Conservation (phyloP, 2,329 filamentous ascomycete species). For the Tolypocladium album region DNA sequence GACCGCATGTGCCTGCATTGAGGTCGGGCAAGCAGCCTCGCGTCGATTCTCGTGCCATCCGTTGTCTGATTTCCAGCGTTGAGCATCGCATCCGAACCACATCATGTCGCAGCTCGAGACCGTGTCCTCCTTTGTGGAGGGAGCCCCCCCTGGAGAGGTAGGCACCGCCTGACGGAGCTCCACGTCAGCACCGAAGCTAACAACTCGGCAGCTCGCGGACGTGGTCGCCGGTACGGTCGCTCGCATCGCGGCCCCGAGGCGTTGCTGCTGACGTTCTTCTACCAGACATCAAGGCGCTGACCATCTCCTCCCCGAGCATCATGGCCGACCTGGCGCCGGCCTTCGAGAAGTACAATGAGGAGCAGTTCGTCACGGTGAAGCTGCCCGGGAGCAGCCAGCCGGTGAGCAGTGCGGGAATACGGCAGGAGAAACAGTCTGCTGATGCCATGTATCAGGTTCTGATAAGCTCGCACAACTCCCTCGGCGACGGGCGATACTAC, state of each 20-base stretch:
- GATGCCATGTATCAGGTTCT: constrained; percentile 47
- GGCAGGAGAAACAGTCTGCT: constrained; percentile 3
- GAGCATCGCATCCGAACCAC: not conserved
- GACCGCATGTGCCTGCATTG: not conserved
- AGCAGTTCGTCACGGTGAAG: constrained; percentile 82
- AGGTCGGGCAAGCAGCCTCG: not conserved
- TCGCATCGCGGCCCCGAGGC: not conserved
- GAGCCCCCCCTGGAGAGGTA: constrained; percentile 95
- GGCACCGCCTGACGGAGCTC: constrained; percentile 14
- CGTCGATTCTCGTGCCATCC: not conserved
- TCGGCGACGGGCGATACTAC: constrained; percentile 77
- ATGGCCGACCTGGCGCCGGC: constrained; percentile 67
- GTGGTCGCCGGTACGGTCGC: constrained; percentile 64
- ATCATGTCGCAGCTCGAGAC: constrained; percentile 28
- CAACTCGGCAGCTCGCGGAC: constrained; percentile 58
- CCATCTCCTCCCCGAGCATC: constrained; percentile 56
- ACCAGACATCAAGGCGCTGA: constrained; percentile 81
- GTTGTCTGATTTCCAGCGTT: not conserved
- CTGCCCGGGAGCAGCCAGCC: constrained; percentile 71
- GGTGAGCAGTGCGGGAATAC: constrained; percentile 14
- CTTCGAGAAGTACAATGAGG: constrained; percentile 92
- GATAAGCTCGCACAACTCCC: constrained; percentile 74
- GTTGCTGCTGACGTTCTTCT: not conserved
- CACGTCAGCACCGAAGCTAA: constrained; percentile 17
- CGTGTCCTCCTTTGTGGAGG: constrained; percentile 80